A percentile compares a stretch with the other conserved stretches of the same genome.
These are phyloP conservation scores for Candida sp. DNA, from an alignment of 1,139 yeast species.

Conservation along the genomic window DNA sequence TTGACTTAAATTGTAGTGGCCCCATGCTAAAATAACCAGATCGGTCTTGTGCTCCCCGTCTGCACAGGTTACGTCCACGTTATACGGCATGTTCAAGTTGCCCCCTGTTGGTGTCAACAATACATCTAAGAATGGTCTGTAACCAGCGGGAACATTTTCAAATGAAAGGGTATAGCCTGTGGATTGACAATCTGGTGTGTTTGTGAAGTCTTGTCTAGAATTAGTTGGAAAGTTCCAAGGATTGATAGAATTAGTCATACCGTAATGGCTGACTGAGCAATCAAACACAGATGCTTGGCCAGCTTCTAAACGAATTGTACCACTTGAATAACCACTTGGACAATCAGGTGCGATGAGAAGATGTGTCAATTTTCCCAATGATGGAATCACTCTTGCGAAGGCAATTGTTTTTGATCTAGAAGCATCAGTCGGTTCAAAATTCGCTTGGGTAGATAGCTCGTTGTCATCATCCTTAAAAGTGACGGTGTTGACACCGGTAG, in stretches of 20 bases:
- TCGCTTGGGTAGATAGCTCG: slow-evolving; percentile 17
- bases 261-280: no score
- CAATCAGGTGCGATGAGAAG: slow-evolving; percentile 23
- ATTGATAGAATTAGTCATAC: no score
- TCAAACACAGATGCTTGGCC: no score
- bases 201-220: slow-evolving; percentile 8
- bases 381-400: slow-evolving; percentile 16
- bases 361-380: slow-evolving; percentile 17
- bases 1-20: slow-evolving; percentile 11
- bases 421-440: slow-evolving; percentile 10
- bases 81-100: neutral
- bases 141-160: slow-evolving; percentile 32
- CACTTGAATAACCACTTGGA: slow-evolving; percentile 23
- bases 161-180: slow-evolving; percentile 17
- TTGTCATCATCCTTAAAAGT: slow-evolving; percentile 29
- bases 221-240: slow-evolving; percentile 24
- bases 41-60: no score
- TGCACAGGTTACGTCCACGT: slow-evolving; percentile 19
- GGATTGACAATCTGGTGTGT: slow-evolving; percentile 19
- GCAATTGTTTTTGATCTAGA: slow-evolving; percentile 6
- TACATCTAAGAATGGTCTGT: slow-evolving; percentile 30
- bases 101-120: no score
- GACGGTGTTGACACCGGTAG: slow-evolving; percentile 25
- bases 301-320: slow-evolving; percentile 24
- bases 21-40: no score